Conservation (phyloP, 2,329 filamentous ascomycete species). For the Pseudomassariella vexata region DNA sequence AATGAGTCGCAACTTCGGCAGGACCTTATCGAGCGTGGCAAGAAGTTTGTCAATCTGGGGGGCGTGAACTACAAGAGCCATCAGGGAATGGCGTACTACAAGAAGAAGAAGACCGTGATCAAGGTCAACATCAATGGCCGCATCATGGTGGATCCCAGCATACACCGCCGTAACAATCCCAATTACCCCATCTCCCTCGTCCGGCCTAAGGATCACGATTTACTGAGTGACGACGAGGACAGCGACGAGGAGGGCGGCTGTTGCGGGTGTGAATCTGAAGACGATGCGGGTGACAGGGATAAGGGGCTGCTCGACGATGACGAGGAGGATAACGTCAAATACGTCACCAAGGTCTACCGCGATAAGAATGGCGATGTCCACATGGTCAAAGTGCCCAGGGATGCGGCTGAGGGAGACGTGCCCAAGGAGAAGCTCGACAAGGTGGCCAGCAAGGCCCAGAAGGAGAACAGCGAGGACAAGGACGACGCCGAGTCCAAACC, state of each 20-base stretch:
- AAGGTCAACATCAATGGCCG: slow-evolving; percentile 84
- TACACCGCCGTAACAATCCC: slow-evolving; percentile 77
- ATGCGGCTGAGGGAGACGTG: slow-evolving; percentile 25
- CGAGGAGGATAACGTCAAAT: slow-evolving; percentile 34
- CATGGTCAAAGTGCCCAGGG: slow-evolving; percentile 27
- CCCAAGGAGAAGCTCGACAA: slow-evolving; percentile 51
- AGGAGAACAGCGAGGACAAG: slow-evolving; percentile 14
- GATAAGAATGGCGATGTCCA: slow-evolving; percentile 33
- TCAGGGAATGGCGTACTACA: slow-evolving; percentile 79
- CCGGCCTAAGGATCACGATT: slow-evolving; percentile 63
- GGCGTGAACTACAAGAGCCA: slow-evolving; percentile 80
- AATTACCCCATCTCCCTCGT: slow-evolving; percentile 77
- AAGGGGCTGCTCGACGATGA: slow-evolving; percentile 22
- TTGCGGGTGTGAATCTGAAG: slow-evolving; percentile 32
- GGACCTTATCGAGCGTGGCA: slow-evolving; percentile 72
- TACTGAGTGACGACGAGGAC: slow-evolving; percentile 43
- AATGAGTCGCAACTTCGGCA: slow-evolving; percentile 59
- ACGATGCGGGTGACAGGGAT: slow-evolving; percentile 12
- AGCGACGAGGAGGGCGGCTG: slow-evolving; percentile 36
- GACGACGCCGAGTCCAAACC: slow-evolving; percentile 27
- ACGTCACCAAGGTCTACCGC: slow-evolving; percentile 47
- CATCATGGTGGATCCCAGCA: slow-evolving; percentile 80
- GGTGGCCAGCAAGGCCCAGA: slow-evolving; percentile 25
- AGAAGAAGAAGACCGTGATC: slow-evolving; percentile 67
- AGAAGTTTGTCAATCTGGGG: slow-evolving; percentile 74